Conservation (phyloP, 768 basidiomycete genomes). For the Jaapia argillacea region DNA sequence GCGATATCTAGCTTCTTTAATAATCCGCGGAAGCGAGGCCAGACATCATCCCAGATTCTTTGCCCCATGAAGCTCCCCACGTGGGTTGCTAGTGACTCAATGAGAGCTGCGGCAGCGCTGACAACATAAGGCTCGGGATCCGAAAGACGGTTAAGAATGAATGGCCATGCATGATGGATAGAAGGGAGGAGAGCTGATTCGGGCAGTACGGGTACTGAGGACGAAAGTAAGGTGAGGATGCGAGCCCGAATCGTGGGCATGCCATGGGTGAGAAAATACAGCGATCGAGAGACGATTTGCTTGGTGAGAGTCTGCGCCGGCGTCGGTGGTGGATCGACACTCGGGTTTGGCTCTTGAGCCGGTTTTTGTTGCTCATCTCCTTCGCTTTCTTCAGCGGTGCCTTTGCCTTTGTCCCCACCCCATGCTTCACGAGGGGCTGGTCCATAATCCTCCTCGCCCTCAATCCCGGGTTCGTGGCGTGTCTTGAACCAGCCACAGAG, state of each 20-base stretch:
- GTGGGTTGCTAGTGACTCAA: conserved; percentile 61
- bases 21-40: conserved; percentile 71
- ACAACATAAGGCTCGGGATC: conserved; percentile 76
- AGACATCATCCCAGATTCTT: conserved; percentile 85
- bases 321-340: conserved; percentile 43
- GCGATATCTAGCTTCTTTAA: conserved; percentile 49
- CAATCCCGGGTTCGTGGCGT: conserved; percentile 23
- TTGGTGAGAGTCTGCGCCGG: conserved; percentile 68
- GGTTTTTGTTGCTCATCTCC: conserved; percentile 11
- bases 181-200: conserved; percentile 74
- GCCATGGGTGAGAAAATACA: conserved; percentile 86
- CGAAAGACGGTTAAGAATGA: conserved; percentile 72
- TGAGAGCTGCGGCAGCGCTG: conserved; percentile 58
- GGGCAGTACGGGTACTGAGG: conserved; percentile 62
- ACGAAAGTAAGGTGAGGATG: conserved; percentile 65
- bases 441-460: conserved; percentile 41
- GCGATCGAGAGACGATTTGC: conserved; percentile 78
- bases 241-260: conserved; percentile 81
- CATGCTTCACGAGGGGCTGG: conserved; percentile 51
- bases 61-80: conserved; percentile 81
- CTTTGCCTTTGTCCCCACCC: conserved; percentile 27
- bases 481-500: conserved; percentile 61
- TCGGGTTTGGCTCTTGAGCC: conserved; percentile 24
- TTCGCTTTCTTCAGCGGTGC: conserved; percentile 14
- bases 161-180: conserved; percentile 91